These are phyloP conservation scores for Musa schizocarpa DNA, from an alignment of 176 grass and related monocot species.

Conservation along the genomic window DNA sequence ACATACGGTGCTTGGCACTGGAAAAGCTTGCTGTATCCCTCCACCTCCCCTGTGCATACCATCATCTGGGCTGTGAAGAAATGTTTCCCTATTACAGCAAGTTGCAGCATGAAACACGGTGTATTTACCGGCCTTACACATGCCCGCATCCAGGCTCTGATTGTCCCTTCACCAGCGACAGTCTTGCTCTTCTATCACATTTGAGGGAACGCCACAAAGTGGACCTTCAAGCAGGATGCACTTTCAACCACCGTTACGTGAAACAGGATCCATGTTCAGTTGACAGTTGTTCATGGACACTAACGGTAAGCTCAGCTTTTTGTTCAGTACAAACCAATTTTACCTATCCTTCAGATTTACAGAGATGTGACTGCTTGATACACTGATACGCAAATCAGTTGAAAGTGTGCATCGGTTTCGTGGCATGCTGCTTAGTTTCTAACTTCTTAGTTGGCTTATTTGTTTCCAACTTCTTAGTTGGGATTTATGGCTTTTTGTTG, in stretches of 20 bases:
- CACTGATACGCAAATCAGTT: background rate
- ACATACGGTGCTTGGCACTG: slow-evolving; percentile 25
- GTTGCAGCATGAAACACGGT: slow-evolving; percentile 15
- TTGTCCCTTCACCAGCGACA: slow-evolving; percentile 15
- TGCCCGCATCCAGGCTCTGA: slow-evolving; percentile 21
- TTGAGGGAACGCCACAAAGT: slow-evolving; percentile 18
- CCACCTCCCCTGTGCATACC: slow-evolving; percentile 19
- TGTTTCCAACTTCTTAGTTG: background rate
- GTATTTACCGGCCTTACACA: slow-evolving; percentile 19
- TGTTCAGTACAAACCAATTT: background rate
- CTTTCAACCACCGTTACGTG: slow-evolving; percentile 28
- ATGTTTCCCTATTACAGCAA: slow-evolving; percentile 23
- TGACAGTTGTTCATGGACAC: slow-evolving; percentile 23
- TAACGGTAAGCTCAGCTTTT: slow-evolving; percentile 19
- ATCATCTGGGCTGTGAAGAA: slow-evolving; percentile 15
- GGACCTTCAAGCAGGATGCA: slow-evolving; percentile 25
- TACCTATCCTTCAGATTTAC: no score
- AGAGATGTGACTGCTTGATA: background rate
- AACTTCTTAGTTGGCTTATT: background rate
- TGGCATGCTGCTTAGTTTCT: background rate
- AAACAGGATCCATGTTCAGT: slow-evolving; percentile 24
- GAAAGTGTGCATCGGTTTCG: no score
- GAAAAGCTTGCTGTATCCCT: slow-evolving; percentile 20
- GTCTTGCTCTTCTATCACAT: slow-evolving; percentile 16
- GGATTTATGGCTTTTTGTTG: background rate